These are phyloP conservation scores for Scedosporium minutisporum DNA, from an alignment of 2,329 filamentous ascomycete genomes.

Conservation along the genomic window DNA sequence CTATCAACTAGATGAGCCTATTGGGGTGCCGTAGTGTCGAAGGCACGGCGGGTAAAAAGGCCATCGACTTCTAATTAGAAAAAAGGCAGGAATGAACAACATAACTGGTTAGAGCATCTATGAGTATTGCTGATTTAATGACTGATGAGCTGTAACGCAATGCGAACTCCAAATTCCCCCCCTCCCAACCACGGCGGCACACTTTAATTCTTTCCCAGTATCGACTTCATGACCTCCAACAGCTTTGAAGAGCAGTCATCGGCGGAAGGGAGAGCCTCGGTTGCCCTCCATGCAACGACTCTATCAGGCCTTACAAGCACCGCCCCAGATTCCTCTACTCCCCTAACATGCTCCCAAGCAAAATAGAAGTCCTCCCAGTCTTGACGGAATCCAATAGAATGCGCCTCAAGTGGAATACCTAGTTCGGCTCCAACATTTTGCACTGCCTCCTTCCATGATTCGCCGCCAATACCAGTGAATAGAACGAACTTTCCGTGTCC, in stretches of 20 bases:
- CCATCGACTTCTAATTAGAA: no score
- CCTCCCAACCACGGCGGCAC: no score
- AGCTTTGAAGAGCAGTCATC: conserved; percentile 7
- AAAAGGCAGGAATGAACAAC: no score
- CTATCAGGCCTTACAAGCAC: conserved; percentile 50
- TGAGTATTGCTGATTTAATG: no score
- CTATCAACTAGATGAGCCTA: no score
- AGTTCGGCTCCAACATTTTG: conserved; percentile 23
- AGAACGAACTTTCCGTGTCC: conserved; percentile 43
- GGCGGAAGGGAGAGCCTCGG: not conserved
- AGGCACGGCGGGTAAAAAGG: no score
- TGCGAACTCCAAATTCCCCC: no score
- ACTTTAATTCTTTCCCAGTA: conserved; percentile 1
- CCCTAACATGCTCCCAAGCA: conserved; percentile 45
- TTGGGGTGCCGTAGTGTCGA: no score
- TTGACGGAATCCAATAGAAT: conserved; percentile 45
- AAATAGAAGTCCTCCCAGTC: conserved; percentile 54
- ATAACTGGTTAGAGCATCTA: no score
- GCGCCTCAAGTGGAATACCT: conserved; percentile 35
- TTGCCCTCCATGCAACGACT: conserved; percentile 44
- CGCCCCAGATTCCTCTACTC: conserved; percentile 47
- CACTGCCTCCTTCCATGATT: conserved; percentile 42
- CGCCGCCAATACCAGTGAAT: conserved; percentile 46
- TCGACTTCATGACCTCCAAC: conserved; percentile 4
- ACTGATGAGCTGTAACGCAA: no score